Evolutionary conservation across 495 filamentous ascomycete genomes (phyloP), one percentile per base, ranked within the genome.

Genomic region (Penicillium tannophilum): DNA sequence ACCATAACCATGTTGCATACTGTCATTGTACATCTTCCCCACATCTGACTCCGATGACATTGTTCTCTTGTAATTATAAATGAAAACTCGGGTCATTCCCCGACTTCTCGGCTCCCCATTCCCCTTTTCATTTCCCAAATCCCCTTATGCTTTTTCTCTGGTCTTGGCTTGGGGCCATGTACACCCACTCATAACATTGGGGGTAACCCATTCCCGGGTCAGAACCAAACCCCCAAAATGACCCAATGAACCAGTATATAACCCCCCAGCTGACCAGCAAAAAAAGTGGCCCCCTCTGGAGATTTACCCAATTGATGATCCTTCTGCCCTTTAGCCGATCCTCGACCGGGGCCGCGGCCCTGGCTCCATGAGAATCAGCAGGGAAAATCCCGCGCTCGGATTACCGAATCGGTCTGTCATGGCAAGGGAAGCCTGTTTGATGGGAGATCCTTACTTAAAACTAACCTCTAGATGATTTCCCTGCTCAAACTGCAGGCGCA

Each of bases 351-450:
- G 43, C 53, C 42, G 42, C 28, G 16, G 42, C 14, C 42, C 42
- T 44, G 43, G 43, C 19, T 11, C 9, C n/a, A 8, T 9, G 45
- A 16, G 24, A 31, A n/a, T 49, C 46, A 9, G 4, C 24, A 31
- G 14, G 17, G 26, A 30, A 49, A n/a, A 14, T 28, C 46, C 16
- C 26, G 55, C 55, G 46, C 24, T 43, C 56, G 56, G 56, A 58
- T 52, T 53, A 53, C 56, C 56, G 56, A 58, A 58, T 58, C 56
- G 56, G 56, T 55, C 41, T 55, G 23, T 19, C 33, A 20, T 55
- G 44, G 41, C 39, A 24, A 16, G 17, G 23, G 24, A 8, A n/a
- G 19, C 53, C 31, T 20, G 16, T 31, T 33, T 36, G 31, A 26
- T 10, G 8, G 49, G 49, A 41, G 28, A 52, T 12, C 49, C 16